Conservation (phyloP, 371 early-diverging fungal species). For the Syncephalastrum monosporum region DNA sequence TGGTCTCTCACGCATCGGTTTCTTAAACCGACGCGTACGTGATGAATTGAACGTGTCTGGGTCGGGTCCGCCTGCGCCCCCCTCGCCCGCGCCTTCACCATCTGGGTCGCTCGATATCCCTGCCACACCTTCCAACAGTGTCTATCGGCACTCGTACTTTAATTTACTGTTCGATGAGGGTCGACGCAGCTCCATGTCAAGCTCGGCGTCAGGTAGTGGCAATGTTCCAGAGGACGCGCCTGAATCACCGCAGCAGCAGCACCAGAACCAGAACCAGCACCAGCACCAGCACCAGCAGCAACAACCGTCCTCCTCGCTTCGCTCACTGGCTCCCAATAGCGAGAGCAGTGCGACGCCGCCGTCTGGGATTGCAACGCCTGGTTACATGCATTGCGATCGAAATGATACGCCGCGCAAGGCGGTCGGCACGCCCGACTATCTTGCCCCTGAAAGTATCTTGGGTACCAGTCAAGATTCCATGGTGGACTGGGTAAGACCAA, state of each 20-base stretch:
- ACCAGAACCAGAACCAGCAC: neutral
- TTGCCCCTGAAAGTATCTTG: conserved; percentile 93
- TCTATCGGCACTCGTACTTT: conserved; percentile 45
- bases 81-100: conserved; percentile 44
- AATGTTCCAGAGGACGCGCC: neutral
- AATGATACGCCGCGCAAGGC: conserved; percentile 27
- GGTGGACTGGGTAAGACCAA: conserved; percentile 81
- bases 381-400: conserved; percentile 14
- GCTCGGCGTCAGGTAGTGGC: conserved; percentile 12
- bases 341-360: too few species aligned
- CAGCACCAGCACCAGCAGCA: neutral
- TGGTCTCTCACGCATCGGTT: conserved; percentile 88
- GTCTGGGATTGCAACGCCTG: conserved; percentile 6
- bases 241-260: neutral
- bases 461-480: conserved; percentile 83
- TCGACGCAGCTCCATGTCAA: conserved; percentile 29
- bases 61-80: conserved; percentile 21
- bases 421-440: conserved; percentile 97
- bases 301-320: neutral
- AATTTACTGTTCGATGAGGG: conserved; percentile 42
- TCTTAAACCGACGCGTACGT: conserved; percentile 77
- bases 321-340: too few species aligned
- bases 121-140: conserved; percentile 13
- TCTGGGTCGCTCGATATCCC: conserved; percentile 18
- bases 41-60: conserved; percentile 41